Evolutionary conservation across 139 green algal genomes (phyloP).

Genomic region (Chlamydomonas applanata): DNA sequence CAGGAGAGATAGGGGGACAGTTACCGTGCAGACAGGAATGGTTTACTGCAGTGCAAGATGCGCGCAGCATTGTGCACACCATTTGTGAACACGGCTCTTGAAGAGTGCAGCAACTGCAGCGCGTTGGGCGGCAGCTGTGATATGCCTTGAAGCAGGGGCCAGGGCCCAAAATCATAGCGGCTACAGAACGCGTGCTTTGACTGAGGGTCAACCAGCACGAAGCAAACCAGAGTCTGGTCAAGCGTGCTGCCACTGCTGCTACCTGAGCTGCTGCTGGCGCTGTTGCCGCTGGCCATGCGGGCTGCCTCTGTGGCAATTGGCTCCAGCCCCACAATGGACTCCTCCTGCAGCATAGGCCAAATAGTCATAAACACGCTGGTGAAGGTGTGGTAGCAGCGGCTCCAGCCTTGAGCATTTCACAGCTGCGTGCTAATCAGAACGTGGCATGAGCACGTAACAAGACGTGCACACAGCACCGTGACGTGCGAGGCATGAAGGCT

Average conservation of each 20-base stretch:
- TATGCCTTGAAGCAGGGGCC: conserved; percentile 77
- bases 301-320: conserved; percentile 23
- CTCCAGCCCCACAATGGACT: conserved; percentile 40
- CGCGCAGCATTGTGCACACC: no score
- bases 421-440: no score
- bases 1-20: no score
- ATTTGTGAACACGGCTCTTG: conserved; percentile 53
- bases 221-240: conserved; percentile 86
- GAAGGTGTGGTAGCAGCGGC: neutral
- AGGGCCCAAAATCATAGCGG: conserved; percentile 90
- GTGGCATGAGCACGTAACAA: no score
- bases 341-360: conserved; percentile 49
- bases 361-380: no score
- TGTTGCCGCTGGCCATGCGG: neutral
- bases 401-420: no score
- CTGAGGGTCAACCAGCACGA: conserved; percentile 79
- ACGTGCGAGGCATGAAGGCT: no score
- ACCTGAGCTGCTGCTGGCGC: no score
- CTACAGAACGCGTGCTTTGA: conserved; percentile 77
- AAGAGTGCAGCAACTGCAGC: conserved; percentile 32
- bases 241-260: conserved; percentile 10
- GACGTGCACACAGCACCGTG: no score
- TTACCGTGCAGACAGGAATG: no score
- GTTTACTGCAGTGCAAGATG: no score
- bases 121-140: conserved; percentile 20